Base-by-base conservation (phyloP, 768 basidiomycete species). In the Rhodotorula taiwanensis region DNA sequence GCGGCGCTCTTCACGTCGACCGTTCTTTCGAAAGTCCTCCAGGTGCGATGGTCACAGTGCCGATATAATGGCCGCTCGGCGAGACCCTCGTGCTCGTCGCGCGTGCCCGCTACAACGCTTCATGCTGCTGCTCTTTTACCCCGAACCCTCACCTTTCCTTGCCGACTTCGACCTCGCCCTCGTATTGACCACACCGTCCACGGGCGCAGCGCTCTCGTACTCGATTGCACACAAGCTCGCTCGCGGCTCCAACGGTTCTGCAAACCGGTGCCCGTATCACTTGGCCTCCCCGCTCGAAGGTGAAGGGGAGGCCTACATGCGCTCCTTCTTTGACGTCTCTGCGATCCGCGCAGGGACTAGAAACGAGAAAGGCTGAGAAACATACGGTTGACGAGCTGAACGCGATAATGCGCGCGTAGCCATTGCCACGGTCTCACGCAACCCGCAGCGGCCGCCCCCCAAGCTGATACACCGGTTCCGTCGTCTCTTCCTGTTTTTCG, bases 1-100 rank as follows among this genome's bases (percentile, higher is more conserved):
- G 86, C 87, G 1, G 87, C 86, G 1, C 78, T 88, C 64, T 88
- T 88, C 79, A 89, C 87, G 4, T 83, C 86, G 20, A 88, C 86
- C 2, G 75, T 88, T 50, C 78, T 89, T 42, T 84, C 85, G 60
- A 81, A 82, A 51, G 85, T 87, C 15, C 62, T 67, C 58, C 54
- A 60, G 66, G 66, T 67, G 55, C 54, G 58, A 81, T 87, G 62
- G 80, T 83, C 14, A 33, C n/a, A 6, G 25, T 36, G 3, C 55
- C 55, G 41, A 21, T 18, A 36, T 25, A 49, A 48, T 25, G 39
- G 7, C 52, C 28, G 11, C 55, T 57, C 45, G 27, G 20, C 4
- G 11, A n/a, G 42, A 41, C 25, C 53, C 10, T 30, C 49, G 49
- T 48, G 47, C 52, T 31, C 33, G n/a, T 25, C 21, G 7, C 27